Evolutionary conservation across 2,329 filamentous ascomycete genomes (phyloP).

Genomic region (Diaporthe batatas): DNA sequence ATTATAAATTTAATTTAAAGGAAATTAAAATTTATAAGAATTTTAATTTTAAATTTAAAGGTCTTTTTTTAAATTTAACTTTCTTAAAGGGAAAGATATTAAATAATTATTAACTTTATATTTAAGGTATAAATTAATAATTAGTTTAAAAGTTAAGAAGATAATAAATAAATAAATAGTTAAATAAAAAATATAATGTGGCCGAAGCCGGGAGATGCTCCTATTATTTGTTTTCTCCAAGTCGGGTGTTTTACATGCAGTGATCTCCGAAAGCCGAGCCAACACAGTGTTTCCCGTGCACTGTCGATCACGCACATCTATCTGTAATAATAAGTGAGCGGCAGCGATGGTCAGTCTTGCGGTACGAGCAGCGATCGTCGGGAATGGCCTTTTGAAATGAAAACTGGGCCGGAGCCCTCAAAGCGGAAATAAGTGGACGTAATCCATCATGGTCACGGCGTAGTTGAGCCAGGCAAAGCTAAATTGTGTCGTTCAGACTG

Average conservation of each 20-base stretch:
- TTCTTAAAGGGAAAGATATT: too few relatives aligned
- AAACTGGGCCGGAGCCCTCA: slow-evolving; percentile 23
- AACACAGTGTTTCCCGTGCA: background rate
- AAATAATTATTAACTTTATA: too few relatives aligned
- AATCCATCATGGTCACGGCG: slow-evolving; percentile 9
- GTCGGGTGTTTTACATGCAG: background rate
- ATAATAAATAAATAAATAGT: too few relatives aligned
- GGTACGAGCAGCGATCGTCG: slow-evolving; percentile 24
- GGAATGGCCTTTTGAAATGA: slow-evolving; percentile 21
- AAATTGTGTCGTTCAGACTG: background rate
- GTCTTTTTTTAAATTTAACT: too few relatives aligned
- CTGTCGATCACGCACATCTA: slow-evolving; percentile 18
- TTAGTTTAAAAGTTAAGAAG: too few relatives aligned
- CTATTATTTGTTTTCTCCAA: slow-evolving; percentile 5
- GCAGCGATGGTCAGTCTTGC: background rate
- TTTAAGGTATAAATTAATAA: too few relatives aligned
- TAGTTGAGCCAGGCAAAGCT: background rate
- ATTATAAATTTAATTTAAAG: too few relatives aligned
- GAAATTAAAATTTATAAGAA: too few relatives aligned
- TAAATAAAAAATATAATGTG: too few relatives aligned
- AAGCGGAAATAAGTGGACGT: slow-evolving; percentile 5
- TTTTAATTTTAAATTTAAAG: too few relatives aligned
- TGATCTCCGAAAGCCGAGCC: background rate
- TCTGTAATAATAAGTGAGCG: background rate
- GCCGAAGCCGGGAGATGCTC: too few relatives aligned